Percentiles rank a stretch among this genome's conserved stretches.
These are phyloP conservation scores for maize (Zea mays) DNA, from an alignment of 176 grass and related monocot genomes.

Conservation along the genomic window DNA sequence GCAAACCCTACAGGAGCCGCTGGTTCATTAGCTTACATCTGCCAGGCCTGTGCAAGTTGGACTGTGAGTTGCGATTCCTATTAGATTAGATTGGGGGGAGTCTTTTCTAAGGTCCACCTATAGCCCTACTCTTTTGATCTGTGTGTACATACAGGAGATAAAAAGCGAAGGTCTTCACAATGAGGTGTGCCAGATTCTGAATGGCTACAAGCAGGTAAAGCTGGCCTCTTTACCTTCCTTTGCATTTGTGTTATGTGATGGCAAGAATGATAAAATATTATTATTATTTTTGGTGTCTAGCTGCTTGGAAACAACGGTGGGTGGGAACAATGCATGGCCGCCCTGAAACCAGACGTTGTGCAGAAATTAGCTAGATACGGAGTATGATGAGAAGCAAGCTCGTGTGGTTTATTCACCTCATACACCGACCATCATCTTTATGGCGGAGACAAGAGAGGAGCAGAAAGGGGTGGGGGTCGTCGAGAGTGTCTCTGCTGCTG, in stretches of 20 bases:
- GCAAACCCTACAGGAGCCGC: constrained; percentile 68
- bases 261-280: too few species aligned
- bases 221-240: not conserved
- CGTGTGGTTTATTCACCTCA: not conserved
- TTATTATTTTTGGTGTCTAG: constrained; percentile 18
- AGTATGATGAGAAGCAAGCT: constrained; percentile 27
- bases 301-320: constrained; percentile 60
- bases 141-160: constrained; percentile 73
- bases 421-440: too few species aligned
- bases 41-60: constrained; percentile 93
- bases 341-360: constrained; percentile 62
- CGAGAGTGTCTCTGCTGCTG: too few species aligned
- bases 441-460: not conserved
- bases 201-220: constrained; percentile 93
- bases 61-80: constrained; percentile 49
- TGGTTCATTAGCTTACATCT: constrained; percentile 66
- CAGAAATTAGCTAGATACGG: constrained; percentile 74
- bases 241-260: not conserved
- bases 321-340: constrained; percentile 89
- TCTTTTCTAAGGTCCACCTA: not conserved
- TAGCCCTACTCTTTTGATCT: constrained; percentile 19
- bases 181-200: constrained; percentile 87
- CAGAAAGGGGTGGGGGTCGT: too few species aligned
- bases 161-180: constrained; percentile 78
- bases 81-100: not conserved